Percentiles rank a stretch among this genome's conserved stretches.
Conservation (phyloP, 1,139 yeast genomes). For the Geotrichum armillariae region DNA sequence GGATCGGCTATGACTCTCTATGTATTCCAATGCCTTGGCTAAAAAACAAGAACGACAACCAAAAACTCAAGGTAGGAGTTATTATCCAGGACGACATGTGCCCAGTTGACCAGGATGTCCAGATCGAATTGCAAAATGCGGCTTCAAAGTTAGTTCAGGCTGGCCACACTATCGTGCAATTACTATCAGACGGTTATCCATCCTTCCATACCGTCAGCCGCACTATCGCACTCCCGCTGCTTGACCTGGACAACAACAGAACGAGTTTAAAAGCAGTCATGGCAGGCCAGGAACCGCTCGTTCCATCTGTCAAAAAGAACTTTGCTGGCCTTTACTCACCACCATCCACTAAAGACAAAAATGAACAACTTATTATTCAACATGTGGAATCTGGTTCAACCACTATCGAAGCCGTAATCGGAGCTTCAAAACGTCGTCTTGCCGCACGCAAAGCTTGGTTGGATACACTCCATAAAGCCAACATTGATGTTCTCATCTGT, state of each 20-base stretch:
- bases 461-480: constrained; percentile 5
- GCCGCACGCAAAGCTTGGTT: constrained; percentile 17
- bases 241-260: constrained; percentile 14
- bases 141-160: constrained; percentile 11
- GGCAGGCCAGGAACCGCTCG: constrained; percentile 21
- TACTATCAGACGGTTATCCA: constrained; percentile 13
- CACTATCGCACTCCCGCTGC: constrained; percentile 15
- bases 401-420: not conserved
- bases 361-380: constrained; percentile 8
- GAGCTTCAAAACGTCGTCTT: constrained; percentile 6
- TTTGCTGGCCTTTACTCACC: constrained; percentile 9
- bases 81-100: constrained; percentile 13
- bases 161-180: constrained; percentile 14
- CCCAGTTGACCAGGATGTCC: constrained; percentile 15
- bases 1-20: constrained; percentile 52
- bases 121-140: constrained; percentile 6
- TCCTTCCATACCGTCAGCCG: constrained; percentile 8
- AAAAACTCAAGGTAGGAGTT: constrained; percentile 14
- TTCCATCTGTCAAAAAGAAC: constrained; percentile 14
- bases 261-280: constrained; percentile 13
- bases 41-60: constrained; percentile 1
- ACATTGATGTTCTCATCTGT: constrained; percentile 19
- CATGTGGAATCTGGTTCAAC: not conserved
- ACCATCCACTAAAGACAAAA: not conserved
- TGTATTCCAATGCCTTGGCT: constrained; percentile 52